A percentile compares a stretch with the other conserved stretches of the same genome.
Evolutionary conservation across 257 asterid genomes (phyloP).

Genomic region (Leptodermis oblonga): DNA sequence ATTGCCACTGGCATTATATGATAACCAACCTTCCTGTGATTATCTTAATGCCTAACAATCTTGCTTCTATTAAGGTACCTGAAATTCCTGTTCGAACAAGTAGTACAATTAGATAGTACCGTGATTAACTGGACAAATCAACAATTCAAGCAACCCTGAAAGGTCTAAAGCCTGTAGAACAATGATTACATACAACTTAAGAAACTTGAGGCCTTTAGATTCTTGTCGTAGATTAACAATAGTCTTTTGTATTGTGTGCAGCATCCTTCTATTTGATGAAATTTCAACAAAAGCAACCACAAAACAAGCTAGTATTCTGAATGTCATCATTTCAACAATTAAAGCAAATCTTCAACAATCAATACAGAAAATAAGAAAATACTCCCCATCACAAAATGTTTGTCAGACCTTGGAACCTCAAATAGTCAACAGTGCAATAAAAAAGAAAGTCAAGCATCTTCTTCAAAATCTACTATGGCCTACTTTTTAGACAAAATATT

Average conservation of each 20-base stretch:
- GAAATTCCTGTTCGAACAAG: slow-evolving; percentile 39
- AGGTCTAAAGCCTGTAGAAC: no score
- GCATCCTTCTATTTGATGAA: neutral
- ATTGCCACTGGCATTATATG: neutral
- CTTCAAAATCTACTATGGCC: no score
- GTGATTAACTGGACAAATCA: neutral
- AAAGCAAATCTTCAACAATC: neutral
- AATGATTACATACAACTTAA: neutral
- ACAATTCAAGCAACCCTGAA: neutral
- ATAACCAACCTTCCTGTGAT: slow-evolving; percentile 60
- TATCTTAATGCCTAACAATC: slow-evolving; percentile 67
- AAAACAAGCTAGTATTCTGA: neutral
- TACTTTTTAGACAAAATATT: neutral
- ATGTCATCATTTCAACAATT: neutral
- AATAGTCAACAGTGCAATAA: no score
- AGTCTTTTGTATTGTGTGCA: no score
- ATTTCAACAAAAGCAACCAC: neutral
- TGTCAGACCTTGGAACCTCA: no score
- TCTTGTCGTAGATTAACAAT: no score
- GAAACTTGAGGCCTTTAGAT: neutral
- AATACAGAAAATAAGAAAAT: no score
- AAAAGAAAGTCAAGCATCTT: no score
- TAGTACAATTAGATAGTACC: neutral
- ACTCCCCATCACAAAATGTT: no score
- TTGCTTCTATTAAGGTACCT: slow-evolving; percentile 46